Evolutionary conservation across 768 basidiomycete genomes (phyloP).

Genomic region (Megacollybia marginata): DNA sequence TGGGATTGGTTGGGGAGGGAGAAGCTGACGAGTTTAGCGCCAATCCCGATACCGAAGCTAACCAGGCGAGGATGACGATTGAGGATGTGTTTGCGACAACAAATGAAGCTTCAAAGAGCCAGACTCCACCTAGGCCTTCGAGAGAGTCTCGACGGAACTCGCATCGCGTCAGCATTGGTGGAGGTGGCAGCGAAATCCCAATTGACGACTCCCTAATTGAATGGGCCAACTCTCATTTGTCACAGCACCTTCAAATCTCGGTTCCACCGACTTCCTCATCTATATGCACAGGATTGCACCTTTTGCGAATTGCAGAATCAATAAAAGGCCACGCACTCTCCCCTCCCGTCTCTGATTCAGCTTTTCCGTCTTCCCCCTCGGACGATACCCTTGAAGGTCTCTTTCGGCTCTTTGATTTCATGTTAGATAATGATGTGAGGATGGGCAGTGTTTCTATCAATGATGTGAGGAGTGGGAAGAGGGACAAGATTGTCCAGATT

Average conservation of each 20-base stretch:
- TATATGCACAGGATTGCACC: conserved; percentile 62
- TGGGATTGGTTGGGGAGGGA: conserved; percentile 36
- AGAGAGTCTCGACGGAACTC: conserved; percentile 47
- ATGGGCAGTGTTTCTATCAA: conserved; percentile 92
- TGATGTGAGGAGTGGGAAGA: conserved; percentile 78
- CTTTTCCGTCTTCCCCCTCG: conserved; percentile 58
- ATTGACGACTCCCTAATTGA: conserved; percentile 57
- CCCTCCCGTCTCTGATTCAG: conserved; percentile 71
- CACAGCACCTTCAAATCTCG: conserved; percentile 48
- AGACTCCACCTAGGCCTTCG: conserved; percentile 56
- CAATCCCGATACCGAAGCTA: no score
- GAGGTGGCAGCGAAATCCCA: conserved; percentile 11
- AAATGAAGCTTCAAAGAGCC: conserved; percentile 10
- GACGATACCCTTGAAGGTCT: conserved; percentile 85
- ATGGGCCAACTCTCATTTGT: conserved; percentile 87
- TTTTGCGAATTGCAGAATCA: conserved; percentile 81
- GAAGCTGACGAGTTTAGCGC: no score
- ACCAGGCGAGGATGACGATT: no score
- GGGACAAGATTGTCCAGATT: conserved; percentile 75
- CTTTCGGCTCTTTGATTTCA: conserved; percentile 85
- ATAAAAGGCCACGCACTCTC: conserved; percentile 59
- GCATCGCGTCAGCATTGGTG: conserved; percentile 3
- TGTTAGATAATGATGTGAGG: conserved; percentile 87
- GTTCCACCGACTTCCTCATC: conserved; percentile 32
- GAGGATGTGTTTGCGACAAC: conserved; percentile 2